Evolutionary conservation across 2,329 filamentous ascomycete species (phyloP).

Genomic region (Pseudocercospora vitis): DNA sequence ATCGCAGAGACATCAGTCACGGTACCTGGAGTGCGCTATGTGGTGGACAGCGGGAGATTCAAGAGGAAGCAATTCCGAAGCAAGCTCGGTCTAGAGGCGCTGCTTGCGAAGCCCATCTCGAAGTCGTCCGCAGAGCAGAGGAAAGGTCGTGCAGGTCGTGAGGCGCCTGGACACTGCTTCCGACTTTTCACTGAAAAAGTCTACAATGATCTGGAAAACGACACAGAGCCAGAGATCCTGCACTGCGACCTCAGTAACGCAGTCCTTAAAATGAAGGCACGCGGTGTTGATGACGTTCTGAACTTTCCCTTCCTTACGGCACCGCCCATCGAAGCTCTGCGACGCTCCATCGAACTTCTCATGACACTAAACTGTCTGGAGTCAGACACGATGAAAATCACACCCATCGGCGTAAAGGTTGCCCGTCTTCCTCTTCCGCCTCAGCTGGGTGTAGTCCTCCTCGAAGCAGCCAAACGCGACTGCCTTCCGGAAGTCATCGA

Average conservation of each 20-base stretch:
- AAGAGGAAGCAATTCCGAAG: constrained; percentile 91
- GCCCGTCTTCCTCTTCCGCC: constrained; percentile 81
- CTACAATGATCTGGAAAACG: constrained; percentile 68
- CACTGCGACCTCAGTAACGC: constrained; percentile 85
- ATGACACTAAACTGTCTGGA: constrained; percentile 74
- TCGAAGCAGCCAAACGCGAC: constrained; percentile 72
- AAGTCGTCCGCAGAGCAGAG: constrained; percentile 91
- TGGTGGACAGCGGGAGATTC: constrained; percentile 89
- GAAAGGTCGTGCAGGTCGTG: constrained; percentile 87
- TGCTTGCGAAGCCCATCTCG: constrained; percentile 86
- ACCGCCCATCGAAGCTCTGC: constrained; percentile 73
- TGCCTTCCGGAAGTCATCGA: constrained; percentile 84
- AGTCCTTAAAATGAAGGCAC: constrained; percentile 88
- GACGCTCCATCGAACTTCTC: constrained; percentile 79
- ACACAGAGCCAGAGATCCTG: constrained; percentile 84
- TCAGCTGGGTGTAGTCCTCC: constrained; percentile 74
- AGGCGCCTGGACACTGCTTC: constrained; percentile 86
- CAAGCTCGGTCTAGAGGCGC: constrained; percentile 81
- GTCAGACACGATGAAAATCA: constrained; percentile 68
- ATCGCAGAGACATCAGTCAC: constrained; percentile 99
- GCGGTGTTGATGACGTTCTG: constrained; percentile 78
- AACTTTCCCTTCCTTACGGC: constrained; percentile 82
- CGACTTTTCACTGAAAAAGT: constrained; percentile 81
- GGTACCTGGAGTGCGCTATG: constrained; percentile 85
- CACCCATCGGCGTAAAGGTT: constrained; percentile 70